Base-by-base conservation (phyloP, 1,284 basidiomycete species). In the Microbotryum scabiosae region DNA sequence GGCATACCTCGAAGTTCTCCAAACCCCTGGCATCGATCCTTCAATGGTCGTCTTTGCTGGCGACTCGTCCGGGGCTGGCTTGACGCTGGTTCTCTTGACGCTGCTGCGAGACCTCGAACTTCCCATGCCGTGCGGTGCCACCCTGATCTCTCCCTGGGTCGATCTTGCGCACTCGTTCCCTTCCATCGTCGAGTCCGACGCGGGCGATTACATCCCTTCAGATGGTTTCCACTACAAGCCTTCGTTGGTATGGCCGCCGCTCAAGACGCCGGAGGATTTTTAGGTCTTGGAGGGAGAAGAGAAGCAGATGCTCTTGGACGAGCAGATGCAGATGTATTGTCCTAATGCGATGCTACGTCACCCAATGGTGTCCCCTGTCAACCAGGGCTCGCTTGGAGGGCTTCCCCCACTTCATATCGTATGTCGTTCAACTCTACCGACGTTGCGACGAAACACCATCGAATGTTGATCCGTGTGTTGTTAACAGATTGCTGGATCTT, bases 161-260 rank as follows among this genome's bases (percentile, higher is more conserved):
- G 94, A 97, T 75, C 76, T 97, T 54, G 92, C 90, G 0, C 94
- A 98, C 74, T 93, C 88, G 0, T 97, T 97, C 74, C 88, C 90
- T 0, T 91, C 88, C 63, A 82, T 96, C 44, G 80, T 88, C 87
- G 1, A 80, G 81, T 51, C 20, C 47, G 54, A 58, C n/a, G 20
- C 51, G 2, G 64, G 64, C 20, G 64, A 66, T 47, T 66, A 68
- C 51, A 66, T 66, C 16, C 64, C 64, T 5, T 55, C 61, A 0
- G 59, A 59, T 43, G 66, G 64, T 0, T 66, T 68, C 58, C 63
- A 64, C 54, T 66, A 57, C 54, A 28, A 44, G 5, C 64, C 64
- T 7, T 61, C 62, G 25, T 51, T 68, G 45, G 65, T 53, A 5
- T 66, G 65, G 62, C 64, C 64, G 0, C 64, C 67, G 5, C 69